These are phyloP conservation scores for Juglanconis oblonga DNA, from an alignment of 2,329 filamentous ascomycete species.

Conservation along the genomic window DNA sequence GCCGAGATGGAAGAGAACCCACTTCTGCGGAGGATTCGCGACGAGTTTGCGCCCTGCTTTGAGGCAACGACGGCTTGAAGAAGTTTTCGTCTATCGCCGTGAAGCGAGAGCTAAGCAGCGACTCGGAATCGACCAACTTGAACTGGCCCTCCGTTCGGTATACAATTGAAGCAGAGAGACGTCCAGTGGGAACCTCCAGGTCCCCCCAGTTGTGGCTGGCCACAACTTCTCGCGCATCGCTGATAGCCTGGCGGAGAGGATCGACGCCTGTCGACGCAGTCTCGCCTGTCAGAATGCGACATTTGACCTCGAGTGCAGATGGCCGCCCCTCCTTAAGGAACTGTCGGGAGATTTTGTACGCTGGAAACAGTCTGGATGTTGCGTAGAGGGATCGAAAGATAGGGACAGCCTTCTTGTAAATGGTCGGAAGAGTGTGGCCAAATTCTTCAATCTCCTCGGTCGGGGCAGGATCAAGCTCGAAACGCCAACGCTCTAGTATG, in stretches of 20 bases:
- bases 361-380: constrained; percentile 76
- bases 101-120: constrained; percentile 86
- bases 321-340: constrained; percentile 68
- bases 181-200: constrained; percentile 81
- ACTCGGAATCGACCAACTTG: constrained; percentile 85
- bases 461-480: constrained; percentile 69
- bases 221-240: constrained; percentile 62
- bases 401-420: constrained; percentile 97
- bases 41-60: constrained; percentile 41
- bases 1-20: constrained; percentile 72
- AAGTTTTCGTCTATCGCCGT: constrained; percentile 88
- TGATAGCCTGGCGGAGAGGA: constrained; percentile 67
- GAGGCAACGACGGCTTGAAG: constrained; percentile 74
- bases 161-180: constrained; percentile 75
- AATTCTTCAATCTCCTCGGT: constrained; percentile 53
- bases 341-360: constrained; percentile 78
- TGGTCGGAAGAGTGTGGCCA: constrained; percentile 68
- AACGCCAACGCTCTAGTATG: constrained; percentile 84
- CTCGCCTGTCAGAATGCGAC: constrained; percentile 69
- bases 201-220: constrained; percentile 79
- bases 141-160: constrained; percentile 91
- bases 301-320: constrained; percentile 69
- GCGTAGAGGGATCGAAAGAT: constrained; percentile 88
- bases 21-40: constrained; percentile 48
- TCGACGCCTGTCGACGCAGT: constrained; percentile 58